Base-by-base conservation (phyloP, 305 asterid genomes). In the Ajuga reptans region DNA sequence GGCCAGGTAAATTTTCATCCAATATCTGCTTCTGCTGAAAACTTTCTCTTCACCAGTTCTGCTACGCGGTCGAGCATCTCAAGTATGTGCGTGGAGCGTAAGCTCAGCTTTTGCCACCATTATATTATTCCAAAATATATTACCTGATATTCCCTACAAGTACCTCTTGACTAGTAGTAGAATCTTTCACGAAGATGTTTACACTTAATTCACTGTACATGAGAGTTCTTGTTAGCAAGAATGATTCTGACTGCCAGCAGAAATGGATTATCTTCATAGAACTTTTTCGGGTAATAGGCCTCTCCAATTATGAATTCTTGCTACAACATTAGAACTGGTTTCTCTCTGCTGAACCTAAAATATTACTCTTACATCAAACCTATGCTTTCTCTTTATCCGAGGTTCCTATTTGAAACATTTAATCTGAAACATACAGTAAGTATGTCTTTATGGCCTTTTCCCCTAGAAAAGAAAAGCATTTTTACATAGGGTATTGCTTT, bases 1-100 rank as follows among this genome's bases (percentile, higher is more conserved):
- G 98, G 98, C 36, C 97, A 93, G 96, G 98, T 92, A 83, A 53
- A 39, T 42, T 27, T 68, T 45, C 27, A 18, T 60, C 18, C 39
- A 5, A 11, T 49, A 61, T 36, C 58, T 52, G 39, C 61, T 17
- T 14, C 53, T 64, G 52, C 45, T 29, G 57, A 62, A 12, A 62
- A 8, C 27, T 37, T 16, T 59, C 21, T 27, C 37, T 55, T 63
- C n/a, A 27, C n/a, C 37, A 50, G 72, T 56, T 64, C 17, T 31
- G 36, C 42, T 34, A 67, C 72, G 34, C 12, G 45, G 36, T 49
- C 39, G 47, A 11, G 33, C 58, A 47, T 42, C 31, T 61, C 24
- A 37, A 36, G 56, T 58, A 34, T 52, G 33, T 18, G 4, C 36
- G 6, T 27, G 42, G 57, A 9, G 34, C 54, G 18, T 45, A 58